Conservation (phyloP, 371 early-diverging fungal genomes). For the Circinella umbellata region DNA sequence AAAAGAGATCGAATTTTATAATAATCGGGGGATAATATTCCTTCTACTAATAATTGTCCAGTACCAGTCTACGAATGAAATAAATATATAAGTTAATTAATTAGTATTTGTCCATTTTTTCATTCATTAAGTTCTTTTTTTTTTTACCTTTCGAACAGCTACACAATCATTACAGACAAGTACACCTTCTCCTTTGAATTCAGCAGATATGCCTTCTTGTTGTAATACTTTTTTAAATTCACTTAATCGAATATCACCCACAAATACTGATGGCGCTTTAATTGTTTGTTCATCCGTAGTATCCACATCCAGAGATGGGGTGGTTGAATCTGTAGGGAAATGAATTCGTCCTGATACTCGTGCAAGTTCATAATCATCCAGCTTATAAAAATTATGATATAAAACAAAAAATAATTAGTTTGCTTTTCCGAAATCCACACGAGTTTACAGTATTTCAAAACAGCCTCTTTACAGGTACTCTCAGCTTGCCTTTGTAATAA, state of each 20-base stretch:
- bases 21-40: constrained; percentile 61
- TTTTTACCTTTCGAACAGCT: constrained; percentile 69
- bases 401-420: no score
- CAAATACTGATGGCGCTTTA: constrained; percentile 74
- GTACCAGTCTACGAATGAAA: constrained; percentile 47
- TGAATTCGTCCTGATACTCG: constrained; percentile 77
- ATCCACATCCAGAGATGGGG: constrained; percentile 81
- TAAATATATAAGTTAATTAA: not conserved
- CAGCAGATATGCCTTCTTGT: constrained; percentile 76
- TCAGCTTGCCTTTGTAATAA: not conserved
- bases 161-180: constrained; percentile 84
- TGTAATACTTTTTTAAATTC: constrained; percentile 78
- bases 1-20: constrained; percentile 64
- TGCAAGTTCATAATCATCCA: constrained; percentile 80
- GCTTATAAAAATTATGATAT: constrained; percentile 22
- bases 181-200: constrained; percentile 85
- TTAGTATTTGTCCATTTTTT: not conserved
- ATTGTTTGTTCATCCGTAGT: constrained; percentile 38
- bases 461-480: no score
- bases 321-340: constrained; percentile 66
- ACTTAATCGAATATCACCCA: constrained; percentile 87
- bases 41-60: constrained; percentile 65
- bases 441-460: no score
- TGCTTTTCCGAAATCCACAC: no score
- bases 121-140: no score